phyloP scores from a whole-genome alignment of 306 rosid species.

The Carpinus fangiana region DNA sequence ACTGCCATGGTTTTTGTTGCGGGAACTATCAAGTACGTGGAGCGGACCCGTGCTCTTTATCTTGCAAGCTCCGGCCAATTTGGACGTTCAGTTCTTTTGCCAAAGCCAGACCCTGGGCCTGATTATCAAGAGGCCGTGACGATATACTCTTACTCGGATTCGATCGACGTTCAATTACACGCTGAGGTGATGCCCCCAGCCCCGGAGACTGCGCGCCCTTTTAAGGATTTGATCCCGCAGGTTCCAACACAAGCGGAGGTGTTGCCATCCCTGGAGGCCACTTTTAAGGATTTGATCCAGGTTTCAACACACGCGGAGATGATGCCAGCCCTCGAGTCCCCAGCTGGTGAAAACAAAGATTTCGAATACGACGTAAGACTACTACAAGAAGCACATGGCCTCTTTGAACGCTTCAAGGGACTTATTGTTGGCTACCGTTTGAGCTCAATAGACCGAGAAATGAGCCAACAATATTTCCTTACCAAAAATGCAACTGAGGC shows the following conservation, averaged over 20 bases:
- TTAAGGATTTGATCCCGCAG: too few relatives aligned
- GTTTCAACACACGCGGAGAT: background rate
- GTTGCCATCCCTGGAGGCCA: too few relatives aligned
- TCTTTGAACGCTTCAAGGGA: conserved; percentile 29
- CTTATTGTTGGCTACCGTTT: conserved; percentile 31
- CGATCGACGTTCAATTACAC: background rate
- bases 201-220: too few relatives aligned
- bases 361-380: background rate
- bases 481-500: background rate
- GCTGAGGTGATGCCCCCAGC: background rate
- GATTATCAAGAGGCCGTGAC: conserved; percentile 27
- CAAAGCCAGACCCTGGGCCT: conserved; percentile 22
- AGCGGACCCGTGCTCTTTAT: conserved; percentile 33
- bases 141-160: background rate
- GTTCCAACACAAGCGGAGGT: too few relatives aligned
- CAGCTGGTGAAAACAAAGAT: too few relatives aligned
- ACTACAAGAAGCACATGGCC: conserved; percentile 2
- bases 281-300: background rate
- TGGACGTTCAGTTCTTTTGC: conserved; percentile 14
- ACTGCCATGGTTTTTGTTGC: conserved; percentile 17
- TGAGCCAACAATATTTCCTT: conserved; percentile 10
- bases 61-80: conserved; percentile 32
- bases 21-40: conserved; percentile 30
- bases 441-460: conserved; percentile 19
- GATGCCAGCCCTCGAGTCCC: background rate